A percentile compares a stretch with the other conserved stretches of the same genome.
Evolutionary conservation across 805 yeast genomes (phyloP).

Genomic region (Nakazawaea laoshanensis): DNA sequence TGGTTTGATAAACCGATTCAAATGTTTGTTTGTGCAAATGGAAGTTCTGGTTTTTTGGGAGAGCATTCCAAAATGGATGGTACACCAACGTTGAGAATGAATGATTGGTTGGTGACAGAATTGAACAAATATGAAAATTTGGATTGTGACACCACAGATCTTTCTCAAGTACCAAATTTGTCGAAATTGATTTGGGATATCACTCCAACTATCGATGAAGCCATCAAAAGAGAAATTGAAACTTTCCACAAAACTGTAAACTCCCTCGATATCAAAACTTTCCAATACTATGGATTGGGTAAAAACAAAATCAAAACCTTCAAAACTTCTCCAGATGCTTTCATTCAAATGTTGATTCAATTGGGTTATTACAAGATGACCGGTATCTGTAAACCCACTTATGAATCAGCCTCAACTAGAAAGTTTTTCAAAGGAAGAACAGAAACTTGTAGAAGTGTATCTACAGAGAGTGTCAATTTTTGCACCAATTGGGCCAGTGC

Average conservation of each 20-base stretch:
- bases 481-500: slow-evolving; percentile 62
- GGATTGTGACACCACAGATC: slow-evolving; percentile 14
- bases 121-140: slow-evolving; percentile 31
- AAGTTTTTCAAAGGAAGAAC: slow-evolving; percentile 86
- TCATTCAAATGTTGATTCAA: slow-evolving; percentile 83
- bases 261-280: slow-evolving; percentile 66
- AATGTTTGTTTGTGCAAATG: slow-evolving; percentile 73
- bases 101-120: slow-evolving; percentile 61
- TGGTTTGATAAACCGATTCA: slow-evolving; percentile 89
- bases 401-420: slow-evolving; percentile 94
- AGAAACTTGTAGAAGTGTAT: slow-evolving; percentile 84
- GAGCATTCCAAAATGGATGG: slow-evolving; percentile 99
- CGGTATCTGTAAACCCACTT: slow-evolving; percentile 80
- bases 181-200: slow-evolving; percentile 48
- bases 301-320: slow-evolving; percentile 77
- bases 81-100: slow-evolving; percentile 84
- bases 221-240: slow-evolving; percentile 46
- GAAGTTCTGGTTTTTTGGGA: slow-evolving; percentile 86
- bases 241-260: slow-evolving; percentile 47
- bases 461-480: slow-evolving; percentile 60
- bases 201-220: slow-evolving; percentile 36
- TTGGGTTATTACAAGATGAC: slow-evolving; percentile 80
- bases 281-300: slow-evolving; percentile 81
- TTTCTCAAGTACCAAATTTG: slow-evolving; percentile 12
- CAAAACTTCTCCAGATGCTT: slow-evolving; percentile 90